Base-by-base conservation (phyloP, 352 stramenopile genomes). In the Phytophthora pistaciae region DNA sequence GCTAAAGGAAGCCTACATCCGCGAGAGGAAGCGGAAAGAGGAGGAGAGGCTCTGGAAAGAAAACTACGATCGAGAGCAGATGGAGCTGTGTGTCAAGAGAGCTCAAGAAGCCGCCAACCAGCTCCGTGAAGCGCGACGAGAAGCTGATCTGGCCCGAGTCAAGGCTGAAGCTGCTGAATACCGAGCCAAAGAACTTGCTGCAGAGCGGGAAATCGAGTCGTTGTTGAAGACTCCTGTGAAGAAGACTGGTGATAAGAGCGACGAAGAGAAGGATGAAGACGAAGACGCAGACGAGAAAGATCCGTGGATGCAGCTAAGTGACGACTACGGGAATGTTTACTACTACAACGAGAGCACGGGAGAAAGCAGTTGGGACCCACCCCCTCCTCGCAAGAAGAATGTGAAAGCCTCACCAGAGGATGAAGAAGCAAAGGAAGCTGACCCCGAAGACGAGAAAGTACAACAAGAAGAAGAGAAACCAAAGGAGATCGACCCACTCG, bases 281-380 rank as follows among this genome's bases (percentile, higher is more conserved):
- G 53, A 71, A 14, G 60, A 56, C 0, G 31, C 67, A 10, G 46
- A 64, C 1, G 60, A 66, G 4, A 46, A 60, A 5, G 52, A 69
- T 7, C 53, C 63, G 6, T 91, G 85, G 85, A 31, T 66, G 13
- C 59, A 78, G 16, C 31, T 82, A 11, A 21, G 16, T 3, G 82
- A 91, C 58, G 77, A 79, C 27, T 82, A 85, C 59, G 82, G 76
- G 8, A 86, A 91, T n/a, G 44, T 58, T 13, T 94, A 94, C 33
- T 94, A 83, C 72, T 93, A 83, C 69, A 92, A 93, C 33, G 59
- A 77, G 9, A 55, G 25, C 2, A 91, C 83, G 5, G 70, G 64
- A 20, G 74, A 86, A 63, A 91, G 80, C 44, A 69, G 70, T 6
- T 94, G 87, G 87, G 81, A 87, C 11, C 70, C 74, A 52, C 84